Conservation (phyloP, 2,329 filamentous ascomycete species). For the Cytospora piceicola region DNA sequence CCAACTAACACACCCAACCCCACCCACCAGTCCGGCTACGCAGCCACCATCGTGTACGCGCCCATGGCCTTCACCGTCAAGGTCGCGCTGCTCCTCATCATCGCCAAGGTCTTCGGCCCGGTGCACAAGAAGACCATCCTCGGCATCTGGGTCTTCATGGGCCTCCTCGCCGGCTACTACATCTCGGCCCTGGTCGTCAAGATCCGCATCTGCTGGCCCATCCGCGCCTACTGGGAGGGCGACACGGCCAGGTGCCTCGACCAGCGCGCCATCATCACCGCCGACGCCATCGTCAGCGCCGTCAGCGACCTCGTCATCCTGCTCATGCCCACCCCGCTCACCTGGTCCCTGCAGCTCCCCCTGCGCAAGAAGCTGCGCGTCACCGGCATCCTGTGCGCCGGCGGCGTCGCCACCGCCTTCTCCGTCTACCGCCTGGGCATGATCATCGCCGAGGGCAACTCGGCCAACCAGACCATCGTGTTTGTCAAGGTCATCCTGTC, state of each 20-base stretch:
- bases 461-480: constrained; percentile 36
- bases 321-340: constrained; percentile 31
- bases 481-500: constrained; percentile 37
- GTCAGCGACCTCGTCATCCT: constrained; percentile 23
- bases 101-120: constrained; percentile 47
- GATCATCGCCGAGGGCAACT: constrained; percentile 35
- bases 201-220: constrained; percentile 47
- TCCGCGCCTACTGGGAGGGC: constrained; percentile 46
- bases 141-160: constrained; percentile 45
- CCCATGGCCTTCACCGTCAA: constrained; percentile 50
- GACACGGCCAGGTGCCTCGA: constrained; percentile 41
- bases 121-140: constrained; percentile 45
- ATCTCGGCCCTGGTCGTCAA: constrained; percentile 47
- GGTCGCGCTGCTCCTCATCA: constrained; percentile 48
- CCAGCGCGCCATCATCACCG: constrained; percentile 40
- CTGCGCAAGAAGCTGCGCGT: constrained; percentile 38
- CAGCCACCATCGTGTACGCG: constrained; percentile 49
- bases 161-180: constrained; percentile 45
- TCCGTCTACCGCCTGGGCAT: constrained; percentile 38
- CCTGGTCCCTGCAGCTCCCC: constrained; percentile 40
- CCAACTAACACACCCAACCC: neutral
- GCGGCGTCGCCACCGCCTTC: constrained; percentile 40
- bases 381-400: constrained; percentile 38
- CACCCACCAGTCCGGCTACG: constrained; percentile 43
- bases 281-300: constrained; percentile 35